Evolutionary conservation across 1,139 yeast genomes (phyloP), one percentile per base, ranked within the genome.

Genomic region (Candida buenavistaensis): DNA sequence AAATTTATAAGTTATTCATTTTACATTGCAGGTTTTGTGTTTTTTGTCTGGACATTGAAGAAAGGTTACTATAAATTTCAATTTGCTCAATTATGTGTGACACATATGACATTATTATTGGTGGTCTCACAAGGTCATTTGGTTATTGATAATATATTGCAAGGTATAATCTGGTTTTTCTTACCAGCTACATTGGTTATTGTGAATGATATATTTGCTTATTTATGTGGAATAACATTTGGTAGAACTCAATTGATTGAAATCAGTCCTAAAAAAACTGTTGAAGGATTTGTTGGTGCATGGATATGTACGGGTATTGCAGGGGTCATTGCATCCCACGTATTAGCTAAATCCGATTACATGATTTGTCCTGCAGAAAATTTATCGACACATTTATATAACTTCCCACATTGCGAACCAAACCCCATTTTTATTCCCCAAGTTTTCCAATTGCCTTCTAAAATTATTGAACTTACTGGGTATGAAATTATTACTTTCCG

Each of bases 231-330:
- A 33, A 92, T 92, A 48, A 87, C 97, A 1, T 89, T 92, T 64
- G 99, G 99, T 34, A 78, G 75, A 45, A 90, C 97, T 32, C 96
- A 87, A 55, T 77, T 92, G 52, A 88, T 94, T 52, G 90, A 86
- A 39, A 87, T 92, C 46, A 87, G 96, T 11, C 98, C 99, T 34
- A 92, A 92, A 62, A 92, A 92, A 65, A 92, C 99, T 1, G 90
- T 90, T 17, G 99, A 92, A 64, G 99, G 99, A 3, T 92, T 92
- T 55, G 65, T 90, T 30, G 99, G 99, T 36, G 99, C 97, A 14
- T 92, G 98, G 98, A 64, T 88, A 33, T 90, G 95, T 57, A 92
- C 99, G 9, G 81, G 87, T 6, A 43, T 85, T 32, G 81, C 87
- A 41, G 89, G 94, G 2, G 62, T 86, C 27, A 35, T 81, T 8